Evolutionary conservation across 805 yeast species (phyloP).

Genomic region (Isabelozyma gotoi): DNA sequence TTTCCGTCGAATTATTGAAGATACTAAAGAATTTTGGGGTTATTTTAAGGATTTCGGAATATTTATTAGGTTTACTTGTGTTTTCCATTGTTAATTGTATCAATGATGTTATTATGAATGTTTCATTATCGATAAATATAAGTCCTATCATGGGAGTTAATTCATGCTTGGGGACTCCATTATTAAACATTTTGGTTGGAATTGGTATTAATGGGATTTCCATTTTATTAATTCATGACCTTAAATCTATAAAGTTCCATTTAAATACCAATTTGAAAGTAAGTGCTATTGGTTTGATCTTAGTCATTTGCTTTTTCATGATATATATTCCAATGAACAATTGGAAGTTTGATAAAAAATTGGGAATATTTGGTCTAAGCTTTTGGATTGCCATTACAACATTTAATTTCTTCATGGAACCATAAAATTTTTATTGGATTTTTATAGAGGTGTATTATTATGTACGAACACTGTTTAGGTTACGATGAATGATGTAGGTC

Average conservation of each 20-base stretch:
- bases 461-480: too few species aligned
- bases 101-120: constrained; percentile 52
- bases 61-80: constrained; percentile 47
- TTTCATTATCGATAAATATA: constrained; percentile 42
- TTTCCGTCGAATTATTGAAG: constrained; percentile 23
- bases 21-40: constrained; percentile 45
- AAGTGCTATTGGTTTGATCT: constrained; percentile 25
- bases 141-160: constrained; percentile 43
- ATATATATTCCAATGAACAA: constrained; percentile 28
- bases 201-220: constrained; percentile 46
- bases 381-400: constrained; percentile 12
- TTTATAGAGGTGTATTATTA: neutral
- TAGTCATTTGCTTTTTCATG: constrained; percentile 19
- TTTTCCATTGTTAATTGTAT: constrained; percentile 52
- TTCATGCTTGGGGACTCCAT: constrained; percentile 56
- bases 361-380: constrained; percentile 28
- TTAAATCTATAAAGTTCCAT: constrained; percentile 12
- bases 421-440: neutral
- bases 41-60: constrained; percentile 44
- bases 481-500: too few species aligned
- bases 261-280: constrained; percentile 21
- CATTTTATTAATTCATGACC: constrained; percentile 17
- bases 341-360: constrained; percentile 32
- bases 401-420: neutral
- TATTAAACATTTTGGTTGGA: constrained; percentile 48